Evolutionary conservation across 2,329 filamentous ascomycete species (phyloP).

Genomic region (Myrmaecium sp.): DNA sequence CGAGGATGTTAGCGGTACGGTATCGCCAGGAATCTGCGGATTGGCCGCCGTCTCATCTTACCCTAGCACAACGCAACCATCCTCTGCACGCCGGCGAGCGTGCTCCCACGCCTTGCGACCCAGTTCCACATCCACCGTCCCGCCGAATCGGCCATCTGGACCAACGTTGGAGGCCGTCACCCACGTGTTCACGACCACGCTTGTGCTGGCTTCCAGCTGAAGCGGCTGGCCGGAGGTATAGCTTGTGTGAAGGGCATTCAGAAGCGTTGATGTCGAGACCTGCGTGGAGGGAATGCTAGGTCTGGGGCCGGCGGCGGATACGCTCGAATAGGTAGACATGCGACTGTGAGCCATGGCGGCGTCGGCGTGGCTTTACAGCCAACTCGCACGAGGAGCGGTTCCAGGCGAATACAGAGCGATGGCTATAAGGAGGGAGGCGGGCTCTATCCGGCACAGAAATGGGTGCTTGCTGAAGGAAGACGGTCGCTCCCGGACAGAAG

Average conservation of each 20-base stretch:
- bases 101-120: conserved; percentile 87
- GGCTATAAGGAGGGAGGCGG: too few relatives aligned
- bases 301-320: conserved; percentile 40
- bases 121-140: conserved; percentile 64
- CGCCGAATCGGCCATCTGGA: conserved; percentile 51
- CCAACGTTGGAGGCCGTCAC: conserved; percentile 59
- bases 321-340: conserved; percentile 42
- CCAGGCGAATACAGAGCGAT: too few relatives aligned
- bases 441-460: too few relatives aligned
- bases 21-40: too few relatives aligned
- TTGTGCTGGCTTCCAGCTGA: conserved; percentile 73
- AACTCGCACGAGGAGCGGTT: too few relatives aligned
- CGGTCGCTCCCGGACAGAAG: too few relatives aligned
- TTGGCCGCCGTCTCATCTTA: conserved; percentile 29
- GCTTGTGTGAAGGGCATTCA: conserved; percentile 81
- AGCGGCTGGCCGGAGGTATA: conserved; percentile 75
- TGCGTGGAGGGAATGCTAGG: conserved; percentile 47
- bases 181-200: conserved; percentile 91
- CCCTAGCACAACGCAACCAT: conserved; percentile 84
- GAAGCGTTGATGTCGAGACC: conserved; percentile 79
- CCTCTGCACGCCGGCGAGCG: conserved; percentile 81
- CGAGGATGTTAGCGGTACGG: conserved; percentile 6
- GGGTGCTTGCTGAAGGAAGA: too few relatives aligned
- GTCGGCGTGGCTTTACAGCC: neutral
- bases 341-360: conserved; percentile 36